phyloP scores from a whole-genome alignment of 768 basidiomycete genomes.

The Saitozyma sp. region DNA sequence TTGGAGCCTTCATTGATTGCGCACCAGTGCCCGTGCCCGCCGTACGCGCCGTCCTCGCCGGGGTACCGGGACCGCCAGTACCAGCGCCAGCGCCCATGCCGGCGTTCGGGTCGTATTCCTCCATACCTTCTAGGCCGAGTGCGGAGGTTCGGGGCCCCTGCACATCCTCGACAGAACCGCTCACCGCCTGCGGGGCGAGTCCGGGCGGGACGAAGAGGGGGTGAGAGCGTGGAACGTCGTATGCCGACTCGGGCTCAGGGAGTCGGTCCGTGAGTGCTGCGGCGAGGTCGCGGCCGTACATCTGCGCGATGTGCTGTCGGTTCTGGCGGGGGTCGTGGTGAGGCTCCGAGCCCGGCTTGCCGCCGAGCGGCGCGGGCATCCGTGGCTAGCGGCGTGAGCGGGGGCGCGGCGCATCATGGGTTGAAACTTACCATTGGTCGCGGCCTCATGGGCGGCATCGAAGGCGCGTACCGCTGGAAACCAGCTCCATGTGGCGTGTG shows the following conservation, averaged over 20 bases:
- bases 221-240: slow-evolving; percentile 19
- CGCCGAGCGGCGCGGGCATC: slow-evolving; percentile 37
- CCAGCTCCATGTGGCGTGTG: background rate
- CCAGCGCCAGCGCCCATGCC: background rate
- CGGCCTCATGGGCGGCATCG: slow-evolving; percentile 34
- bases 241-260: slow-evolving; percentile 17
- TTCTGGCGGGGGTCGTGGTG: slow-evolving; percentile 4
- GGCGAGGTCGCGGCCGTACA: slow-evolving; percentile 10
- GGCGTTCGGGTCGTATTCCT: background rate
- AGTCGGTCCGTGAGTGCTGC: slow-evolving; percentile 6
- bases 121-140: slow-evolving; percentile 26
- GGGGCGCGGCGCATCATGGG: background rate
- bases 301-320: slow-evolving; percentile 11
- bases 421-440: slow-evolving; percentile 22
- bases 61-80: background rate
- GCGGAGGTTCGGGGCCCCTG: slow-evolving; percentile 27
- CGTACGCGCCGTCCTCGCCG: background rate
- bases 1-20: slow-evolving; percentile 28
- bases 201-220: slow-evolving; percentile 32
- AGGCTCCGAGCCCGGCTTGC: slow-evolving; percentile 29
- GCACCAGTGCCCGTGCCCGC: background rate
- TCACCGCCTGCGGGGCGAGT: slow-evolving; percentile 22
- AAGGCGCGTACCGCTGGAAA: slow-evolving; percentile 22
- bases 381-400: slow-evolving; percentile 16
- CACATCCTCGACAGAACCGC: slow-evolving; percentile 24